A percentile compares a stretch with the other conserved stretches of the same genome.
Evolutionary conservation across 192 early-diverging fungal genomes (phyloP).

Genomic region (Phycomyces blakesleeanus): DNA sequence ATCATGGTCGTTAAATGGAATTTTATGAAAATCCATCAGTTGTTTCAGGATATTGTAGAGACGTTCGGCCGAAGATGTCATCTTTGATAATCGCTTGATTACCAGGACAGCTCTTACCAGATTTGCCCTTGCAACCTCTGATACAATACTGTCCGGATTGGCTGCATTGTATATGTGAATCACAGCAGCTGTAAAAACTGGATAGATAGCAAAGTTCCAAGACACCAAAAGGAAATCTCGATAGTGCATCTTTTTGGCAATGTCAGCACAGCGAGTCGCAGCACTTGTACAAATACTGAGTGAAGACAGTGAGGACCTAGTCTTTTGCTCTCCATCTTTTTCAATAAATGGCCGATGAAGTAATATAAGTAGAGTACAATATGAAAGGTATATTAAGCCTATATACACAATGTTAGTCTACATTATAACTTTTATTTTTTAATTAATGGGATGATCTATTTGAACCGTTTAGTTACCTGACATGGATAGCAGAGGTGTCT

Average conservation of each 20-base stretch:
- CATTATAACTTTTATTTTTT: not conserved
- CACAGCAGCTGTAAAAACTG: constrained; percentile 30
- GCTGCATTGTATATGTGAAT: constrained; percentile 29
- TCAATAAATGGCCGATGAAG: constrained; percentile 55
- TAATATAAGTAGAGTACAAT: constrained; percentile 48
- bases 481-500: constrained; percentile 29
- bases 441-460: not conserved
- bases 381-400: constrained; percentile 42
- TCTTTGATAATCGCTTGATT: constrained; percentile 24
- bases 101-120: constrained; percentile 22
- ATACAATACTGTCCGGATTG: constrained; percentile 16
- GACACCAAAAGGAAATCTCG: constrained; percentile 29
- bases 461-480: constrained; percentile 10
- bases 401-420: not conserved
- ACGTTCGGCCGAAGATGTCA: constrained; percentile 12
- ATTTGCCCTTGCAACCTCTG: constrained; percentile 21
- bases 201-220: constrained; percentile 38
- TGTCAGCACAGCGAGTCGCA: constrained; percentile 29
- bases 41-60: constrained; percentile 15
- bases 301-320: constrained; percentile 27
- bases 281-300: constrained; percentile 36
- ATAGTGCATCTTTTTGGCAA: constrained; percentile 37
- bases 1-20: constrained; percentile 4
- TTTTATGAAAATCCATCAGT: constrained; percentile 20
- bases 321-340: constrained; percentile 20